Percentiles rank a stretch among this genome's conserved stretches.
Evolutionary conservation across 2,329 filamentous ascomycete species (phyloP).

Genomic region (Myriosclerotinia duriaeana): DNA sequence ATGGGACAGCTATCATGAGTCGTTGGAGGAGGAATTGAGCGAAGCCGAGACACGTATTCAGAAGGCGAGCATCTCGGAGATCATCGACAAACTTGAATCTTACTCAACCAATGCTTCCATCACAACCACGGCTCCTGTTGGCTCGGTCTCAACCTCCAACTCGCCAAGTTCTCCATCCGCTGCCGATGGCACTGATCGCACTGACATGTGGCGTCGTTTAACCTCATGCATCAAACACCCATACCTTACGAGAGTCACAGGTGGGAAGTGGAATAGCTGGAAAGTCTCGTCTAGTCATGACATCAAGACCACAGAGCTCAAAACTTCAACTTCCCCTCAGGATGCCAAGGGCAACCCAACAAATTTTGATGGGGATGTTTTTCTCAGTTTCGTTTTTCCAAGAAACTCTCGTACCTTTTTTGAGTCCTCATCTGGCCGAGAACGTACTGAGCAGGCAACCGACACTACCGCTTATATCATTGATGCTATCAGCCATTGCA

Average conservation of each 20-base stretch:
- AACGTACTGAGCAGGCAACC: constrained; percentile 47
- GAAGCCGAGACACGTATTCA: constrained; percentile 49
- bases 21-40: constrained; percentile 50
- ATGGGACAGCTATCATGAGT: constrained; percentile 58
- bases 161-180: constrained; percentile 19
- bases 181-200: constrained; percentile 34
- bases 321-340: constrained; percentile 2
- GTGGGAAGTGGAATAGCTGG: constrained; percentile 48
- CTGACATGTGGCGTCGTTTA: constrained; percentile 52
- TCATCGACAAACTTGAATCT: constrained; percentile 33
- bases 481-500: constrained; percentile 42
- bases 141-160: not conserved
- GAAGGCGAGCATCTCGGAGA: constrained; percentile 41
- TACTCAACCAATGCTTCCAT: constrained; percentile 28
- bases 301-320: constrained; percentile 37
- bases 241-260: constrained; percentile 51
- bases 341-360: constrained; percentile 33
- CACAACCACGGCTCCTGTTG: not conserved
- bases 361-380: constrained; percentile 45
- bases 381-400: constrained; percentile 51
- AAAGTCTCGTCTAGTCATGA: constrained; percentile 55
- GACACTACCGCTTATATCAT: constrained; percentile 52
- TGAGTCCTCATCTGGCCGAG: constrained; percentile 38
- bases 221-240: constrained; percentile 49
- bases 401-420: constrained; percentile 47